Evolutionary conservation across 2,329 filamentous ascomycete species (phyloP).

Genomic region (Aspergillus sp.): DNA sequence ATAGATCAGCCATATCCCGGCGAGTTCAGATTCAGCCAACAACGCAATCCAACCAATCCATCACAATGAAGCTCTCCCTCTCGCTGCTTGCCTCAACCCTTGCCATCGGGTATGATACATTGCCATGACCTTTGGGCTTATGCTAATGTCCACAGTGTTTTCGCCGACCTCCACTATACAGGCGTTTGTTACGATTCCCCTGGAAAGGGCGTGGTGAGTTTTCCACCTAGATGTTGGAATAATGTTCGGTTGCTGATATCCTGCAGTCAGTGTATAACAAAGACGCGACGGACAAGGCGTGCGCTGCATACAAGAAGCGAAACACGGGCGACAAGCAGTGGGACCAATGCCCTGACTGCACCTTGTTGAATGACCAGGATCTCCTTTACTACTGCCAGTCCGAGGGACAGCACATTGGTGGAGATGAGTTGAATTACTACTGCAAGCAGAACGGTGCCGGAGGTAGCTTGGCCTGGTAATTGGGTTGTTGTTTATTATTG

Average conservation of each 20-base stretch:
- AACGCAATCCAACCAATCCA: neutral
- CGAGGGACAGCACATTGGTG: conserved; percentile 19
- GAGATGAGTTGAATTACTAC: conserved; percentile 22
- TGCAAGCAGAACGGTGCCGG: conserved; percentile 17
- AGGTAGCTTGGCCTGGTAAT: conserved; percentile 17
- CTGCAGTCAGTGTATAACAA: conserved; percentile 15
- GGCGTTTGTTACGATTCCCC: conserved; percentile 15
- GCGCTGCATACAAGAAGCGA: conserved; percentile 19
- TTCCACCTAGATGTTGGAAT: neutral
- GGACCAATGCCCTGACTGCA: conserved; percentile 23
- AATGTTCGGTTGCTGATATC: neutral
- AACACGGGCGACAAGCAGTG: conserved; percentile 22
- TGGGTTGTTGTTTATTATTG: neutral
- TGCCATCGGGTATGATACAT: conserved; percentile 5
- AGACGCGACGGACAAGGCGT: conserved; percentile 18
- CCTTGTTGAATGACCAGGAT: conserved; percentile 11
- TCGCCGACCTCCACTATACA: conserved; percentile 15
- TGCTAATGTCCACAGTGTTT: conserved; percentile 7
- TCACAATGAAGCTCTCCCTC: conserved; percentile 4
- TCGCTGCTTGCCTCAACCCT: conserved; percentile 8
- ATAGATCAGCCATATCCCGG: neutral
- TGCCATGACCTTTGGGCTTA: too few species aligned
- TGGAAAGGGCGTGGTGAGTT: conserved; percentile 13
- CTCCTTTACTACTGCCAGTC: conserved; percentile 22
- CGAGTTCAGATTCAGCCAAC: neutral